Evolutionary conservation across 495 filamentous ascomycete genomes (phyloP).

Genomic region (Friedmanniomyces simplex): DNA sequence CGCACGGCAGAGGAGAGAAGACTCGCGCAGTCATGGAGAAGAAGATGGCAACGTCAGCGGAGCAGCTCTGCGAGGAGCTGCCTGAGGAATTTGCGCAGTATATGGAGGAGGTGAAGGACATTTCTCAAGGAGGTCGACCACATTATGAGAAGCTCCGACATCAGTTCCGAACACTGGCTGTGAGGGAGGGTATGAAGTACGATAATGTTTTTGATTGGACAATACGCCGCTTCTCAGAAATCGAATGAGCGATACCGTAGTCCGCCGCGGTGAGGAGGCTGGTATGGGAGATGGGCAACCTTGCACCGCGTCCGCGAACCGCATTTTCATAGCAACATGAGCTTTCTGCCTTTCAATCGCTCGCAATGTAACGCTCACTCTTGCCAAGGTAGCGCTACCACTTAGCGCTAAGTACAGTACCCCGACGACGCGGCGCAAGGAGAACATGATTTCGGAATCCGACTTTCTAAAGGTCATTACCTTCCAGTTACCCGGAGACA

Average conservation of each 20-base stretch:
- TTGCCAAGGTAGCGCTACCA: no score
- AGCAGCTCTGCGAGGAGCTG: not conserved
- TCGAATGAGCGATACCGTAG: not conserved
- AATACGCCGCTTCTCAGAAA: not conserved
- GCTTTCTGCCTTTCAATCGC: no score
- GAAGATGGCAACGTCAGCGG: not conserved
- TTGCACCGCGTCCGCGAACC: not conserved
- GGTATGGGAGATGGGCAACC: not conserved
- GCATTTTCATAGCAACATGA: no score
- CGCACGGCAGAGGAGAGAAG: not conserved
- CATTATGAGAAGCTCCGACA: not conserved
- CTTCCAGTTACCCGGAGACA: no score
- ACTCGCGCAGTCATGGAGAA: constrained; percentile 5
- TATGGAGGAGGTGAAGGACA: not conserved
- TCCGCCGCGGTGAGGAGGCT: not conserved
- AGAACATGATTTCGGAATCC: no score
- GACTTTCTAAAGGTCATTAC: no score
- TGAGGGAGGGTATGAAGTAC: constrained; percentile 1
- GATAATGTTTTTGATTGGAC: constrained; percentile 2
- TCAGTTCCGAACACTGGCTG: not conserved
- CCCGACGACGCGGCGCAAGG: no score
- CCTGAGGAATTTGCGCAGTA: constrained; percentile 1
- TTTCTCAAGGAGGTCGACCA: not conserved
- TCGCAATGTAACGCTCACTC: no score
- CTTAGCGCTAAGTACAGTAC: no score